Evolutionary conservation across 345 rosid species (phyloP), one percentile per base, ranked within the genome.

Genomic region (Pugionium dolabratum): DNA sequence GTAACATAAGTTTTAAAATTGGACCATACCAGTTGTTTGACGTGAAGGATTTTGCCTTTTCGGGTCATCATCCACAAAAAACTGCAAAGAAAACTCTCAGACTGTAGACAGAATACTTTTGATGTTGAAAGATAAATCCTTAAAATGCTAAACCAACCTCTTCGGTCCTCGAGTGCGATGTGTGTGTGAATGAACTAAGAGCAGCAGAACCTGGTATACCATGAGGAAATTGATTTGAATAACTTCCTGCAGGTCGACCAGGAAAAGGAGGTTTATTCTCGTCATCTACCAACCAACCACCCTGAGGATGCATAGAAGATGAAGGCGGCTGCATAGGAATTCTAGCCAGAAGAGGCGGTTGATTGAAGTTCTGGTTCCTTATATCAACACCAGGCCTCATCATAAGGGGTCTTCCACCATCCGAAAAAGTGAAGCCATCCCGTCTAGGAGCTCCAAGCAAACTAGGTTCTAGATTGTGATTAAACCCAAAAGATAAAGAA

Each of bases 381-480:
- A 81, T 55, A 70, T 85, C 91, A 41, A 75, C 71, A 76, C 70
- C 74, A 66, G 70, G 79, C 67, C 76, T 81, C 77, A 76, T 43
- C 70, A 59, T 58, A 58, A 70, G 78, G 48, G 70, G 75, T 75
- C 79, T 82, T 67, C 80, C 83, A 69, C 49, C 60, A 58, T 79
- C 84, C 55, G 65, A 36, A 64, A 62, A 64, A 44, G 74, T 63
- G 75, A 66, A 74, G 68, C 54, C 75, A 67, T 85, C 97, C 65
- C 84, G 82, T 78, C 84, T 83, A 69, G 95, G 91, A 80, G 82
- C 81, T 67, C 97, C 97, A 76, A 88, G 96, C 81, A 95, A 80
- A 69, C 95, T 81, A 73, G 97, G 91, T 80, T 78, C 99, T 89
- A 75, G 34, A 51, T 76, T 46, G 54, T 52, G 66, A 55, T 42